A percentile compares a stretch with the other conserved stretches of the same genome.
These are phyloP conservation scores for Leishmania aethiopica DNA, from an alignment of 208 protist species.

Conservation along the genomic window DNA sequence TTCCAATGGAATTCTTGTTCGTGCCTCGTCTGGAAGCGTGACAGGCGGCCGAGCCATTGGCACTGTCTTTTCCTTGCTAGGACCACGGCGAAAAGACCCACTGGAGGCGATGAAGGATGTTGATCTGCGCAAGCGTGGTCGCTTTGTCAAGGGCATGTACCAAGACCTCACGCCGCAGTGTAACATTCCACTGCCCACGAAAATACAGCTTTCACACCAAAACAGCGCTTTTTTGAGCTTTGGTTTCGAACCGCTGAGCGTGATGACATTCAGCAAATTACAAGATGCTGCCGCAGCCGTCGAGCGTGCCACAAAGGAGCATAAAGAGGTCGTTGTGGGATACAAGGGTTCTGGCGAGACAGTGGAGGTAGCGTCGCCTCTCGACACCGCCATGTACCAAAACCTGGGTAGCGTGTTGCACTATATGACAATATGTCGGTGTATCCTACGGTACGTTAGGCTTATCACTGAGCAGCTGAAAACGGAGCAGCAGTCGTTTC, in stretches of 20 bases:
- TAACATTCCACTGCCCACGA: conserved; percentile 73
- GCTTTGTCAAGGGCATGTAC: conserved; percentile 79
- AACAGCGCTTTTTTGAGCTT: conserved; percentile 77
- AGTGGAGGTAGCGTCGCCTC: conserved; percentile 59
- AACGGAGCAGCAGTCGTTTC: conserved; percentile 40
- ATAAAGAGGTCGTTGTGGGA: conserved; percentile 60
- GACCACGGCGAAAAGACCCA: conserved; percentile 68
- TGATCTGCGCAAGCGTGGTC: conserved; percentile 76
- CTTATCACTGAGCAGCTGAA: conserved; percentile 58
- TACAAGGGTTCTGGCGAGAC: conserved; percentile 67
- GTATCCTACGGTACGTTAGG: conserved; percentile 73
- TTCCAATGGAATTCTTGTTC: conserved; percentile 84
- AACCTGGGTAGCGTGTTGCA: conserved; percentile 51
- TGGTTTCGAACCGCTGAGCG: conserved; percentile 83
- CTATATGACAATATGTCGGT: conserved; percentile 69
- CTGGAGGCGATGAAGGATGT: conserved; percentile 78
- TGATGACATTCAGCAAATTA: conserved; percentile 59
- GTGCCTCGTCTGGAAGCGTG: conserved; percentile 23
- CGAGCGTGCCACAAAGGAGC: conserved; percentile 63
- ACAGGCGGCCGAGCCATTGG: conserved; percentile 58
- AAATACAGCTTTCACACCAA: conserved; percentile 83
- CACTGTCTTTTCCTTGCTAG: conserved; percentile 68
- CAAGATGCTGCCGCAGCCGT: conserved; percentile 41
- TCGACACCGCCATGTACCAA: conserved; percentile 61
- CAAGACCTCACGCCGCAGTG: conserved; percentile 57